Conservation (phyloP, 2,329 filamentous ascomycete species). For the Celoporthe dispersa region DNA sequence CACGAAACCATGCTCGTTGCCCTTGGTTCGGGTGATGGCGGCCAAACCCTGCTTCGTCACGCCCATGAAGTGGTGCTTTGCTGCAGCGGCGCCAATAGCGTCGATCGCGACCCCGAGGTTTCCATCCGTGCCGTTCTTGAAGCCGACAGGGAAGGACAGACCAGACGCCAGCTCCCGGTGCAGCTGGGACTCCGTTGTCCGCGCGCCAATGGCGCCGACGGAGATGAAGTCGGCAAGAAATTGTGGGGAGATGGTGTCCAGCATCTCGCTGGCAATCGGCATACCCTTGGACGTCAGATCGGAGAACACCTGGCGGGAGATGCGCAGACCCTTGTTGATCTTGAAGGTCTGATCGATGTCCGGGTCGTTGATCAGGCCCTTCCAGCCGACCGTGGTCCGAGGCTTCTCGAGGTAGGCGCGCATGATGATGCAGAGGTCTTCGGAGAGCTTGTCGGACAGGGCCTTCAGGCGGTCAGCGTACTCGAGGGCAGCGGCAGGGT, state of each 20-base stretch:
- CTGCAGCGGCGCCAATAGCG: constrained; percentile 84
- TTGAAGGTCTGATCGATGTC: constrained; percentile 97
- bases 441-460: constrained; percentile 77
- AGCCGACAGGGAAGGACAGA: constrained; percentile 95
- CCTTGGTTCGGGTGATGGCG: constrained; percentile 89
- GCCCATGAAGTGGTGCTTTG: constrained; percentile 96
- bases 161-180: constrained; percentile 95
- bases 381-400: constrained; percentile 97
- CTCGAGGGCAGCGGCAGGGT: constrained; percentile 84
- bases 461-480: constrained; percentile 81
- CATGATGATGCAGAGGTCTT: constrained; percentile 93
- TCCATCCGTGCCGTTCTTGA: constrained; percentile 99
- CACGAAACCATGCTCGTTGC: constrained; percentile 97
- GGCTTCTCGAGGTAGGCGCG: constrained; percentile 99
- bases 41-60: constrained; percentile 97
- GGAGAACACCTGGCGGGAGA: constrained; percentile 91
- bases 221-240: constrained; percentile 96
- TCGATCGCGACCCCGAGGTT: constrained; percentile 91
- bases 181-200: constrained; percentile 95
- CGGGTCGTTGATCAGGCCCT: constrained; percentile 98
- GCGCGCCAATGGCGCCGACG: constrained; percentile 91
- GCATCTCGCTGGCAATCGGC: constrained; percentile 97
- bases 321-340: constrained; percentile 96
- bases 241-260: constrained; percentile 98
- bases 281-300: constrained; percentile 87